Evolutionary conservation across 176 grass and related monocot species (phyloP).

Genomic region (Carex cristatella): DNA sequence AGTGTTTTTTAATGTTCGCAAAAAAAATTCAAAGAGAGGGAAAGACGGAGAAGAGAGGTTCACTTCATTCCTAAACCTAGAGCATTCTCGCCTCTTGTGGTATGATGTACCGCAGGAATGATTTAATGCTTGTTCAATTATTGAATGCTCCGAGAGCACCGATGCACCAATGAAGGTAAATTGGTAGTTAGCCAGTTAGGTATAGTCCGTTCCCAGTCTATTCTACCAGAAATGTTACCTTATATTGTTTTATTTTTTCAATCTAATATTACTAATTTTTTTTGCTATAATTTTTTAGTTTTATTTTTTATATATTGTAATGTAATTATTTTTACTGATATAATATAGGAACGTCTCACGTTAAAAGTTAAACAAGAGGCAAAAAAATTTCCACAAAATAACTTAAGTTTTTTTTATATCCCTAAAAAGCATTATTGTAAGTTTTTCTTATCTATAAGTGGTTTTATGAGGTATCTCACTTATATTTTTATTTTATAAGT

Average conservation of each 20-base stretch:
- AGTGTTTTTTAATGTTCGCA: constrained; percentile 10
- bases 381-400: background rate
- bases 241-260: no score
- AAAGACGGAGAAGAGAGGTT: background rate
- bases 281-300: background rate
- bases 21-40: background rate
- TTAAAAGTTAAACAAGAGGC: background rate
- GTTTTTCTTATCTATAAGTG: background rate
- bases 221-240: background rate
- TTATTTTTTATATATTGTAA: background rate
- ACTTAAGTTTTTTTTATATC: background rate
- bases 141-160: background rate
- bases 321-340: no score
- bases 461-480: background rate
- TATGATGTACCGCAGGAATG: background rate
- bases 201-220: background rate
- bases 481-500: background rate
- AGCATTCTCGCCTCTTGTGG: background rate
- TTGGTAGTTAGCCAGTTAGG: background rate
- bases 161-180: background rate
- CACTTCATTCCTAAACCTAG: constrained; percentile 1
- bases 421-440: background rate
- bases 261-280: no score
- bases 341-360: background rate
- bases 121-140: background rate